Conservation (phyloP, 176 grass and related monocot species). For the Oryza glaberrima region DNA sequence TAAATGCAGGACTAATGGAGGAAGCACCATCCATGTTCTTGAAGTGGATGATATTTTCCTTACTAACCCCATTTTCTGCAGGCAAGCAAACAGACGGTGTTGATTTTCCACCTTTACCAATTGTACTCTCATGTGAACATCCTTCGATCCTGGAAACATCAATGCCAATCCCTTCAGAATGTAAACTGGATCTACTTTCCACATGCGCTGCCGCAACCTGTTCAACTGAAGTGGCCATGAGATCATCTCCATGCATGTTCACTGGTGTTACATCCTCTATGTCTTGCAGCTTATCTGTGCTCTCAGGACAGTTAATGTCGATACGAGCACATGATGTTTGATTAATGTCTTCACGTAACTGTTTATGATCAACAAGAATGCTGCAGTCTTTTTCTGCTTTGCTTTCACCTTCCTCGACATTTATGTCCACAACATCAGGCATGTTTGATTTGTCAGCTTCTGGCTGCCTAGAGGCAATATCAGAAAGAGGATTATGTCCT, state of each 20-base stretch:
- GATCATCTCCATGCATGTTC: conserved; percentile 1
- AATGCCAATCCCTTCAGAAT: background rate
- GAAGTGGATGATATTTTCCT: conserved; percentile 32
- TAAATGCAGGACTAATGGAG: conserved; percentile 25
- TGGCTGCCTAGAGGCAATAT: background rate
- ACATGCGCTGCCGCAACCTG: conserved; percentile 3
- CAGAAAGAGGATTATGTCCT: conserved; percentile 27
- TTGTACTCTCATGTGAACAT: conserved; percentile 29
- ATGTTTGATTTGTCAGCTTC: conserved; percentile 33
- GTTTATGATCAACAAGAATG: conserved; percentile 33
- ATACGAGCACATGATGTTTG: conserved; percentile 38
- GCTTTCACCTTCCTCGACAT: conserved; percentile 43
- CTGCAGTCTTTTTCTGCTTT: conserved; percentile 35
- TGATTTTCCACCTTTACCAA: conserved; percentile 30
- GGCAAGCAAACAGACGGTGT: conserved; percentile 20
- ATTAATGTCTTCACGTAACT: conserved; percentile 19
- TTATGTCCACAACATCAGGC: conserved; percentile 29
- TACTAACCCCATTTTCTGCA: conserved; percentile 17
- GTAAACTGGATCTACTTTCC: conserved; percentile 37
- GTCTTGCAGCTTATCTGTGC: conserved; percentile 28
- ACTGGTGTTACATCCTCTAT: conserved; percentile 37
- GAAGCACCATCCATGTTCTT: conserved; percentile 36
- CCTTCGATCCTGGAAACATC: conserved; percentile 37
- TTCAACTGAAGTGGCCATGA: conserved; percentile 28
- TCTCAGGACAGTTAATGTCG: conserved; percentile 50